A percentile compares a stretch with the other conserved stretches of the same genome.
phyloP scores from a whole-genome alignment of 148 eudicot genomes.

The Cornus kousa region DNA sequence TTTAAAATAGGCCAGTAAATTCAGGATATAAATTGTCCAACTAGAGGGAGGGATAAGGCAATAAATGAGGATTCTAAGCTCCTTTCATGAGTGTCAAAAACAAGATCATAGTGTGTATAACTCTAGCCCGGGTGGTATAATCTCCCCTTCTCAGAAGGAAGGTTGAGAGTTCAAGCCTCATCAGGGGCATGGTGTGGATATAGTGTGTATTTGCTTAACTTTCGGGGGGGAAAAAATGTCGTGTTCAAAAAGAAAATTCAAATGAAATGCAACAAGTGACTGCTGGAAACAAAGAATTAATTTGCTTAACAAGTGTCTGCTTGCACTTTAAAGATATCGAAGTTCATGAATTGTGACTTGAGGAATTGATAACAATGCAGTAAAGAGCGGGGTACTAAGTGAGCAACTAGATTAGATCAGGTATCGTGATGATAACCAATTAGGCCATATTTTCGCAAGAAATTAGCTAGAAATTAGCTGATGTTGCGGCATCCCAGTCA shows the following conservation, averaged over 20 bases:
- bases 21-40: no score
- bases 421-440: slow-evolving; percentile 41
- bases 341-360: not conserved
- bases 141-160: no score
- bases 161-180: no score
- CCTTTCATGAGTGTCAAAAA: not conserved
- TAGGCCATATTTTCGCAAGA: slow-evolving; percentile 92
- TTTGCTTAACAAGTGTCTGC: no score
- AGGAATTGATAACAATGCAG: not conserved
- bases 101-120: no score
- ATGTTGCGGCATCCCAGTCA: slow-evolving; percentile 98
- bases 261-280: no score
- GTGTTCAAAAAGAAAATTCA: no score
- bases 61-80: not conserved
- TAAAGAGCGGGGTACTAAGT: not conserved
- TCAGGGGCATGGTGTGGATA: no score
- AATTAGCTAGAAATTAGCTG: slow-evolving; percentile 95
- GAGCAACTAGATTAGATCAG: not conserved
- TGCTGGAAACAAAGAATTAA: no score
- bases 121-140: not conserved
- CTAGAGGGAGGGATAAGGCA: not conserved
- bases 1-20: no score
- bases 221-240: no score
- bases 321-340: not conserved
- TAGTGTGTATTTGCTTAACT: no score